Conservation (phyloP, 768 basidiomycete species). For the Scleroderma bovista region DNA sequence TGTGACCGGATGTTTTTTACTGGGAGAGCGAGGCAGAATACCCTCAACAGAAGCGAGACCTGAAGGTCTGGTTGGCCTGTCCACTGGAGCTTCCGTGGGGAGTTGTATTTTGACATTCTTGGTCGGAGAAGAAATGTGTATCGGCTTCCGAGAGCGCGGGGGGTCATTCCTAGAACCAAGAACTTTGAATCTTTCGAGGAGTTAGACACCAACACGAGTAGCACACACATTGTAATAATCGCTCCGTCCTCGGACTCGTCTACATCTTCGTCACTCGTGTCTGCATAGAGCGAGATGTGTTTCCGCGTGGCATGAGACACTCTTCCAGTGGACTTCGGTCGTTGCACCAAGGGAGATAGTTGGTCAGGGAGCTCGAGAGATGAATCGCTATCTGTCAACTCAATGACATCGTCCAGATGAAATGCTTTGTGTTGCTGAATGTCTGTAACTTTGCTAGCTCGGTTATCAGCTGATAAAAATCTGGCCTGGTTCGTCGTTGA, state of each 20-base stretch:
- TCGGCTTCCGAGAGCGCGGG: constrained; percentile 41
- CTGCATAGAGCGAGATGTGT: constrained; percentile 20
- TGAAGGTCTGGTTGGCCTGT: constrained; percentile 1
- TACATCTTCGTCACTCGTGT: constrained; percentile 23
- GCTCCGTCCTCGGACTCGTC: constrained; percentile 30
- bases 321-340: constrained; percentile 1
- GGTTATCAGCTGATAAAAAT: not conserved
- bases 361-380: constrained; percentile 17
- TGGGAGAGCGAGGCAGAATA: constrained; percentile 2
- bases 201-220: not conserved
- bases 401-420: constrained; percentile 18
- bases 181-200: constrained; percentile 4
- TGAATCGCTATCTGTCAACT: constrained; percentile 27
- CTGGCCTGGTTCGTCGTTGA: too few species aligned
- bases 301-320: not conserved
- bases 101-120: constrained; percentile 1
- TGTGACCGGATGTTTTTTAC: constrained; percentile 3
- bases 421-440: not conserved
- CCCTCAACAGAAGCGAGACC: constrained; percentile 1
- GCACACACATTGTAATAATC: constrained; percentile 35
- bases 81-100: not conserved
- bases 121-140: constrained; percentile 18
- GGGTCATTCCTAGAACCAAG: constrained; percentile 39
- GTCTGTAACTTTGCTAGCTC: too few species aligned
- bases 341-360: constrained; percentile 19